Base-by-base conservation (phyloP, 2,329 filamentous ascomycete genomes). In the Scytalidium lignicola region DNA sequence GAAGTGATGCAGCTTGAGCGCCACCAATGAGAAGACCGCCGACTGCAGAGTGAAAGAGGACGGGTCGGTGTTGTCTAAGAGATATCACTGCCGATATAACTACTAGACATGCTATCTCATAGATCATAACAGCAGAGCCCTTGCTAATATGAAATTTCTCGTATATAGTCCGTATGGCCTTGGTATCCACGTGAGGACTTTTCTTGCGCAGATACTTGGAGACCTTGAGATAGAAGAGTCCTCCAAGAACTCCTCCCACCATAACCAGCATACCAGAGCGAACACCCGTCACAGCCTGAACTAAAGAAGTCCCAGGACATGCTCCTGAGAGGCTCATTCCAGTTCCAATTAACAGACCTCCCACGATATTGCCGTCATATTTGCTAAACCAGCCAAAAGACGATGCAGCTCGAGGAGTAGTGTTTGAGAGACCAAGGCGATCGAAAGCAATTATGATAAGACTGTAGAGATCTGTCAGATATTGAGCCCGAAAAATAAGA, bases 321-420 rank as follows among this genome's bases (percentile, higher is more conserved):
- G 82, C 77, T 8, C 82, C 82, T 0, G 82, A 77, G 15, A 86
- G 66, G 5, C 79, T 74, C 82, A 87, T 85, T 48, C 84, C 84
- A n/a, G 75, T 63, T 29, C 84, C 83, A 21, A 85, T 73, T 2
- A 86, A 65, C 15, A 71, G 59, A 3, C 83, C 84, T 48, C 84
- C 84, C 55, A 85, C 56, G 43, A 86, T 65, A 62, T 88, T 87
- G 49, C 81, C 83, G 57, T 85, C 82, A 58, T 81, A 82, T 17
- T 65, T 60, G 55, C 82, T 74, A 57, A 82, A 67, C 10, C 48
- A 44, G 46, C 73, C 75, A 21, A 82, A 60, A 5, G 74, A 70
- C 1, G 80, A 76, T 28, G 74, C 74, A 49, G 67, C 64, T 9
- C 79, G 76, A 0, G 78, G 75, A 2, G 65, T 65, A 12, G 64